These are phyloP conservation scores for Sugiyamaella japonica DNA, from an alignment of 1,139 yeast species.

Conservation along the genomic window DNA sequence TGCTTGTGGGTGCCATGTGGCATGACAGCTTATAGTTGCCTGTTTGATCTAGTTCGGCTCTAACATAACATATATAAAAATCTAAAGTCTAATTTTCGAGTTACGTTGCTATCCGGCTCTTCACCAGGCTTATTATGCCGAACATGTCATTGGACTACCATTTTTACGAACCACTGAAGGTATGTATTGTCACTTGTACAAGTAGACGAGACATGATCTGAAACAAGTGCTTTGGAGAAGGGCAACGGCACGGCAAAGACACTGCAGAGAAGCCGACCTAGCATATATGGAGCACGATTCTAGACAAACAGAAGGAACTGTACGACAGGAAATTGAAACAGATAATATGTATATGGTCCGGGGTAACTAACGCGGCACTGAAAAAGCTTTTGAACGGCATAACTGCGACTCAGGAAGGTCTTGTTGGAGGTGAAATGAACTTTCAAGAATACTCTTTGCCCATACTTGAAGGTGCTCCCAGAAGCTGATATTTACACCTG, in stretches of 20 bases:
- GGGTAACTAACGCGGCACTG: no score
- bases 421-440: no score
- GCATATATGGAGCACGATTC: no score
- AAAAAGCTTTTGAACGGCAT: no score
- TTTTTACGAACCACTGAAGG: background rate
- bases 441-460: no score
- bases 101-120: background rate
- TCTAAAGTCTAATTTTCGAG: background rate
- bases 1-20: background rate
- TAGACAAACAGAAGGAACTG: no score
- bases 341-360: no score
- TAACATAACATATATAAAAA: background rate
- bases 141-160: background rate
- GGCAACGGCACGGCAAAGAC: background rate
- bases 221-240: background rate
- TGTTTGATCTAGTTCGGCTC: background rate
- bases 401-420: no score
- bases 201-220: background rate
- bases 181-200: background rate
- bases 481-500: background rate
- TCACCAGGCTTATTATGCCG: no score
- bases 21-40: background rate
- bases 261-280: no score
- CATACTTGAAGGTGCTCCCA: no score
- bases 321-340: no score